Evolutionary conservation across 2,329 filamentous ascomycete genomes (phyloP).

Genomic region (Microdochium trichocladiopsis): DNA sequence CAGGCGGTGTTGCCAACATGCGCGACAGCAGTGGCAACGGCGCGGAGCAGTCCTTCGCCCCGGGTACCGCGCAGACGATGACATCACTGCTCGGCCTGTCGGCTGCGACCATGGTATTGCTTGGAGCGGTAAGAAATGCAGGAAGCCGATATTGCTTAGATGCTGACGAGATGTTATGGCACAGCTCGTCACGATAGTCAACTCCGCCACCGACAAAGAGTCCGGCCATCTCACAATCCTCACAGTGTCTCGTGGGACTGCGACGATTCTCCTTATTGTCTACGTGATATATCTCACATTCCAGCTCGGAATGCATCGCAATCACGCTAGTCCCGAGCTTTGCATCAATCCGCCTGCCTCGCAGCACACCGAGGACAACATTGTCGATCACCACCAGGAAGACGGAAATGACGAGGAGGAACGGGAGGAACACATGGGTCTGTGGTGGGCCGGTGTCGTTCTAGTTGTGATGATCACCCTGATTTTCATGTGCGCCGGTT

Average conservation of each 20-base stretch:
- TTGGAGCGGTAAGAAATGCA: constrained; percentile 52
- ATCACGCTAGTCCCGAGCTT: constrained; percentile 57
- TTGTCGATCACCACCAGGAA: not conserved
- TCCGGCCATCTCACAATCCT: constrained; percentile 47
- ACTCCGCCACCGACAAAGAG: constrained; percentile 30
- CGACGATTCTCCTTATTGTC: constrained; percentile 66
- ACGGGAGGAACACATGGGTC: constrained; percentile 49
- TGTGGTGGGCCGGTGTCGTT: constrained; percentile 56
- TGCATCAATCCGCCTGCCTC: constrained; percentile 11
- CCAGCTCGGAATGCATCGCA: constrained; percentile 68
- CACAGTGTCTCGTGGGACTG: constrained; percentile 66
- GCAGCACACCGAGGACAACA: constrained; percentile 17
- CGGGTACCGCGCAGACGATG: constrained; percentile 71
- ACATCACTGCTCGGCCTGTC: constrained; percentile 69
- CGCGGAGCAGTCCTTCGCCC: constrained; percentile 66
- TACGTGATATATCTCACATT: constrained; percentile 74
- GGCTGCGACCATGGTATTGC: constrained; percentile 72
- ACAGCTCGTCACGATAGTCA: constrained; percentile 60
- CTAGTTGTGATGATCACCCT: constrained; percentile 62
- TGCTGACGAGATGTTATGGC: not conserved
- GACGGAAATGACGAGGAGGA: constrained; percentile 32
- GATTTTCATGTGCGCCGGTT: constrained; percentile 70
- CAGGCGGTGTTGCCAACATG: constrained; percentile 62
- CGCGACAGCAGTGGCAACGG: constrained; percentile 47
- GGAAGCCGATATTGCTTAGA: not conserved